Evolutionary conservation across 1,139 yeast species (phyloP).

Genomic region (Ogataea hybrid): DNA sequence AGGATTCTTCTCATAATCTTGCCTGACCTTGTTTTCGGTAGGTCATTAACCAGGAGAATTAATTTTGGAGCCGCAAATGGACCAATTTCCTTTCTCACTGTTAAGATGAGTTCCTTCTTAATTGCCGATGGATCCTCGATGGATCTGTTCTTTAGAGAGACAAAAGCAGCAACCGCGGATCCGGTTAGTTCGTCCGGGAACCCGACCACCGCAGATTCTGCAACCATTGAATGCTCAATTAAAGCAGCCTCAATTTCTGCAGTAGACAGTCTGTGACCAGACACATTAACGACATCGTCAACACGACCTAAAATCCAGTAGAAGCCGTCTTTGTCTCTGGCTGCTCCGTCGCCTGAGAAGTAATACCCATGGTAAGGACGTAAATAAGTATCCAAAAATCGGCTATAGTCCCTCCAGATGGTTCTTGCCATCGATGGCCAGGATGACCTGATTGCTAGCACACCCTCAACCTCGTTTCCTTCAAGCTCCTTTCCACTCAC

Average conservation of each 20-base stretch:
- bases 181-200: conserved; percentile 81
- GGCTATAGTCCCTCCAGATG: conserved; percentile 65
- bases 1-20: conserved; percentile 82
- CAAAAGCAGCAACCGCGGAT: conserved; percentile 81
- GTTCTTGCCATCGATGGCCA: conserved; percentile 85
- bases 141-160: conserved; percentile 51
- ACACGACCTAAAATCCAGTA: conserved; percentile 82
- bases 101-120: conserved; percentile 66
- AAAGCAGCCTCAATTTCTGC: conserved; percentile 83
- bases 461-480: conserved; percentile 70
- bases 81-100: conserved; percentile 78
- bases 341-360: conserved; percentile 83
- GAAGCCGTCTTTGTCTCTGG: conserved; percentile 73
- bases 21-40: conserved; percentile 83
- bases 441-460: conserved; percentile 62
- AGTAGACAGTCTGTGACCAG: conserved; percentile 77
- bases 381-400: conserved; percentile 69
- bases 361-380: conserved; percentile 68
- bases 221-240: conserved; percentile 66
- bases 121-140: conserved; percentile 39
- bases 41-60: conserved; percentile 68
- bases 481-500: conserved; percentile 64
- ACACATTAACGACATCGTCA: conserved; percentile 79
- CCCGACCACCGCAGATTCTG: conserved; percentile 80
- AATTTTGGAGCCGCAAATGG: conserved; percentile 83